Evolutionary conservation across 2,329 filamentous ascomycete species (phyloP).

Genomic region (Fusarium pseudoanthophilum): DNA sequence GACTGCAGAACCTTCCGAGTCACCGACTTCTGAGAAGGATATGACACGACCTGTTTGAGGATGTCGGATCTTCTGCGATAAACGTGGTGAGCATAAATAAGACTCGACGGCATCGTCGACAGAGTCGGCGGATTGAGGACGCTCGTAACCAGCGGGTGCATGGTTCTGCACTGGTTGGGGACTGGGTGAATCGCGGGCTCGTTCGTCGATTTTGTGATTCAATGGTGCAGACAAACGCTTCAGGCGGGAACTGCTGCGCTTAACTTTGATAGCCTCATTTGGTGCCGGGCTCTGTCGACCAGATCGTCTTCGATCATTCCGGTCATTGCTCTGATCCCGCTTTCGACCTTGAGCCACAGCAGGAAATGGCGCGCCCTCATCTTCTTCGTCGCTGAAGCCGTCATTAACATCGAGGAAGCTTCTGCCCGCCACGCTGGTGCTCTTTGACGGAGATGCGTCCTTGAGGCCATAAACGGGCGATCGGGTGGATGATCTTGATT

Average conservation of each 20-base stretch:
- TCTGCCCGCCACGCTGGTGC: conserved; percentile 33
- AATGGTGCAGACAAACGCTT: conserved; percentile 66
- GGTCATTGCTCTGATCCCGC: conserved; percentile 61
- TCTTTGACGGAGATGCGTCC: conserved; percentile 35
- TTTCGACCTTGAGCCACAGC: conserved; percentile 71
- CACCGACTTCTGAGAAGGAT: conserved; percentile 96
- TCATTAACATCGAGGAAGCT: conserved; percentile 48
- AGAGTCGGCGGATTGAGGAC: conserved; percentile 83
- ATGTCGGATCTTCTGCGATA: conserved; percentile 89
- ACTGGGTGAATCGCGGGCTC: conserved; percentile 41
- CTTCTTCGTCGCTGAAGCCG: conserved; percentile 49
- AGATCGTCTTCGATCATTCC: conserved; percentile 57
- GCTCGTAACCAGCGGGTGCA: conserved; percentile 69
- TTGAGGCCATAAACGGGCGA: conserved; percentile 38
- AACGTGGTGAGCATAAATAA: conserved; percentile 82
- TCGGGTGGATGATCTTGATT: conserved; percentile 22
- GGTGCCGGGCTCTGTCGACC: conserved; percentile 62
- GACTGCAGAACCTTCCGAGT: conserved; percentile 89
- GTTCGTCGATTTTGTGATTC: conserved; percentile 55
- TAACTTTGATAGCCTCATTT: conserved; percentile 56
- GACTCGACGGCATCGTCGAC: conserved; percentile 88
- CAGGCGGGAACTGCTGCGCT: conserved; percentile 67
- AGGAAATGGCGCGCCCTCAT: conserved; percentile 77
- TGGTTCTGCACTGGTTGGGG: conserved; percentile 44
- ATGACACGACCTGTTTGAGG: conserved; percentile 88